Evolutionary conservation across 1,139 yeast genomes (phyloP).

Genomic region (Scheffersomyces stambukii): DNA sequence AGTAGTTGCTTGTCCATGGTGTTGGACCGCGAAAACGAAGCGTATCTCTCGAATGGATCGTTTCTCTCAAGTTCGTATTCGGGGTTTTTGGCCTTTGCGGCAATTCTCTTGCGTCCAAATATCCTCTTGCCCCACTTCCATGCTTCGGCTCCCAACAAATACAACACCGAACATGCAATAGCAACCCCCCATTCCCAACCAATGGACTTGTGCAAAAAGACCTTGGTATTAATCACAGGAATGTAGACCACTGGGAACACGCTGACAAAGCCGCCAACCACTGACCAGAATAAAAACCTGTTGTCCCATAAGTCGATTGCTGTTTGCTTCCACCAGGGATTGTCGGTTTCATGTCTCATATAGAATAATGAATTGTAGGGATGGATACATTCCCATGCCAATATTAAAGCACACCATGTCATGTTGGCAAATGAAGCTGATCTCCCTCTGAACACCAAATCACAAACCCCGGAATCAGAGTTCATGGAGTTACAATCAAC

Average conservation of each 20-base stretch:
- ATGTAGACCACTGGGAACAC: conserved; percentile 84
- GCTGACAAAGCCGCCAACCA: conserved; percentile 63
- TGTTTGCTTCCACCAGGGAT: conserved; percentile 52
- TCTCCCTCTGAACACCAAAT: conserved; percentile 71
- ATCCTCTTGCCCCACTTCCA: conserved; percentile 68
- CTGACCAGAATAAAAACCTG: conserved; percentile 81
- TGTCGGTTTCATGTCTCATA: conserved; percentile 67
- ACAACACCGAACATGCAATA: conserved; percentile 57
- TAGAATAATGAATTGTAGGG: conserved; percentile 68
- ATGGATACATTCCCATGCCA: conserved; percentile 91
- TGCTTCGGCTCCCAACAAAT: conserved; percentile 56
- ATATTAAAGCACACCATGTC: conserved; percentile 85
- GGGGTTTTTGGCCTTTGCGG: conserved; percentile 48
- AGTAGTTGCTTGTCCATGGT: conserved; percentile 29
- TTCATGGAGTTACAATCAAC: conserved; percentile 48
- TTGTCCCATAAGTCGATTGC: conserved; percentile 69
- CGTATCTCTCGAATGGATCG: conserved; percentile 48
- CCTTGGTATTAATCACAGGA: conserved; percentile 78
- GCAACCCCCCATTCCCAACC: conserved; percentile 85
- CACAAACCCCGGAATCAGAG: conserved; percentile 38
- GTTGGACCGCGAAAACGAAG: conserved; percentile 51
- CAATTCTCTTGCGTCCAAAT: conserved; percentile 35
- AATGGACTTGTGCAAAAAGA: conserved; percentile 72
- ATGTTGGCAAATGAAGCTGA: conserved; percentile 78
- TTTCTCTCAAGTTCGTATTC: conserved; percentile 61